A percentile compares a stretch with the other conserved stretches of the same genome.
These are phyloP conservation scores for Citrus sp. DNA, from an alignment of 345 rosid species.

Conservation along the genomic window DNA sequence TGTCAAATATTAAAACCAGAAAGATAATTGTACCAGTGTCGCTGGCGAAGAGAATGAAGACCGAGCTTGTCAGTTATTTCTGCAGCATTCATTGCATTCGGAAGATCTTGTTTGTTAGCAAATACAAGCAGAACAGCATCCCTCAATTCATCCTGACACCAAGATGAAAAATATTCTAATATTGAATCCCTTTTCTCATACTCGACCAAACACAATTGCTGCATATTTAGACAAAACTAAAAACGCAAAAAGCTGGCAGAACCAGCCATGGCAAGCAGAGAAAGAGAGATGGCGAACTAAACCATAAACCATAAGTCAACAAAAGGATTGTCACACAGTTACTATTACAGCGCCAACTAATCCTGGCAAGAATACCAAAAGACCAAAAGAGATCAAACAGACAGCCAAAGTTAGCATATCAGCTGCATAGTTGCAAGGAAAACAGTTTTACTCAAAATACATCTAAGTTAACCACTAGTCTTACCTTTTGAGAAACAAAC, in stretches of 20 bases:
- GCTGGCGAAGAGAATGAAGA: constrained; percentile 79
- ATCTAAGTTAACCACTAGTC: not conserved
- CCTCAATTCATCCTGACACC: constrained; percentile 95
- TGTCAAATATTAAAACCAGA: not conserved
- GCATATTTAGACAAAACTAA: not conserved
- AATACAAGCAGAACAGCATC: constrained; percentile 90
- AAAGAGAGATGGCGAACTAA: not conserved
- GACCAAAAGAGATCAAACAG: not conserved
- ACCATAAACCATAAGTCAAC: not conserved
- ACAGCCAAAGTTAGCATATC: not conserved
- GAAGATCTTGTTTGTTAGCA: constrained; percentile 88
- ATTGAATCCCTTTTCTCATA: not conserved
- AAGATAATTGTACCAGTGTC: constrained; percentile 57
- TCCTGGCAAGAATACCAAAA: not conserved
- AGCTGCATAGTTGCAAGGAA: not conserved
- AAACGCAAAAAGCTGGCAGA: not conserved
- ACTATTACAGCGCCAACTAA: not conserved
- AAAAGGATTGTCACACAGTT: not conserved
- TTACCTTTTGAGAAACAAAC: not conserved
- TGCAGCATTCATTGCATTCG: constrained; percentile 86
- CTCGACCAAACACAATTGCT: not conserved
- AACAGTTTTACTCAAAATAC: not conserved
- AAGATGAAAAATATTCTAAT: constrained; percentile 13
- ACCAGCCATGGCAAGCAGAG: not conserved
- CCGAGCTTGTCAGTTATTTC: constrained; percentile 86